Evolutionary conservation across 2,329 filamentous ascomycete genomes (phyloP).

Genomic region (Drechslerella coelobrocha): DNA sequence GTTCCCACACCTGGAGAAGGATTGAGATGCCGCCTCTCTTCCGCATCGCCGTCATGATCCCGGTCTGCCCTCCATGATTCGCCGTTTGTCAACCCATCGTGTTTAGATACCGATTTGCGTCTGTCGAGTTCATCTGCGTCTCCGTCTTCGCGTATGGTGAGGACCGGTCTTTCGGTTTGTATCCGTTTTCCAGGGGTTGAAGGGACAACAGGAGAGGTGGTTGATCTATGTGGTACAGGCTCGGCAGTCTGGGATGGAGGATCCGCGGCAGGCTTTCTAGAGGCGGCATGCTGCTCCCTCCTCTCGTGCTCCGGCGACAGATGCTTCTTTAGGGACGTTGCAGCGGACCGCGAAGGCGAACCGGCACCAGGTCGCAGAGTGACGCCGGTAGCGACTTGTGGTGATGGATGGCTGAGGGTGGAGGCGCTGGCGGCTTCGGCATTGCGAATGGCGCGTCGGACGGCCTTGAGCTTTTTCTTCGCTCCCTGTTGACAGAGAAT

Average conservation of each 20-base stretch:
- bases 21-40: conserved; percentile 35
- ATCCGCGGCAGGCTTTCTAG: conserved; percentile 13
- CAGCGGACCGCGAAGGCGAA: conserved; percentile 19
- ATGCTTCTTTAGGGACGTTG: conserved; percentile 34
- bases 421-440: conserved; percentile 64
- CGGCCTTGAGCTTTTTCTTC: conserved; percentile 90
- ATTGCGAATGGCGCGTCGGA: conserved; percentile 72
- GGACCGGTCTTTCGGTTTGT: conserved; percentile 5
- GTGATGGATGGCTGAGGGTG: conserved; percentile 32
- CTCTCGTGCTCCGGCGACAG: conserved; percentile 26
- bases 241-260: not conserved
- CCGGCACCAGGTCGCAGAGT: conserved; percentile 27
- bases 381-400: conserved; percentile 26
- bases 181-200: conserved; percentile 26
- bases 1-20: conserved; percentile 10
- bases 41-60: conserved; percentile 22
- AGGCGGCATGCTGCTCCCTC: not conserved
- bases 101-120: not conserved
- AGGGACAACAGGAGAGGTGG: conserved; percentile 9
- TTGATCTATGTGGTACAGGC: conserved; percentile 10
- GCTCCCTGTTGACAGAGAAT: conserved; percentile 63
- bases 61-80: conserved; percentile 18
- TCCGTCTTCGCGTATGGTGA: conserved; percentile 31
- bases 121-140: conserved; percentile 34
- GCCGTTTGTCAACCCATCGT: not conserved